These are phyloP conservation scores for Leccinum obscurum DNA, from an alignment of 768 basidiomycete species.

Conservation along the genomic window DNA sequence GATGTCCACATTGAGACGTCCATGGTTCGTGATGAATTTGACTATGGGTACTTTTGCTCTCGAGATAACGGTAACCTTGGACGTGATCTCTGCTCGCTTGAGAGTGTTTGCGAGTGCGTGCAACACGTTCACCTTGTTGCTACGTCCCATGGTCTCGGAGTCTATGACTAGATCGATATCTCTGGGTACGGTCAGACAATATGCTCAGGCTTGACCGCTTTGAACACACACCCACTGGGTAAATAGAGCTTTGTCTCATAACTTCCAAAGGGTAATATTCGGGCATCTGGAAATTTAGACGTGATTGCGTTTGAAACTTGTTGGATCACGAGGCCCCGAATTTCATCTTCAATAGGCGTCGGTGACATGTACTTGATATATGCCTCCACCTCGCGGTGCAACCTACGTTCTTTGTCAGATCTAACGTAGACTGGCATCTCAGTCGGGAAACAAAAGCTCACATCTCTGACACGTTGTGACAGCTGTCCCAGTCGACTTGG, in stretches of 20 bases:
- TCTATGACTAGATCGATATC: slow-evolving; percentile 95
- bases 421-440: slow-evolving; percentile 1
- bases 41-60: slow-evolving; percentile 96
- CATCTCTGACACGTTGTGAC: slow-evolving; percentile 83
- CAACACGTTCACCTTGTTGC: slow-evolving; percentile 67
- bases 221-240: slow-evolving; percentile 40
- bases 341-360: slow-evolving; percentile 79
- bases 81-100: slow-evolving; percentile 71
- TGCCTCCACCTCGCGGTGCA: slow-evolving; percentile 84
- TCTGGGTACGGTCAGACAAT: slow-evolving; percentile 41
- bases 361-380: slow-evolving; percentile 60
- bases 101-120: slow-evolving; percentile 77
- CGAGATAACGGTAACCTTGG: slow-evolving; percentile 82
- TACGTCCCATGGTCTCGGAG: slow-evolving; percentile 73
- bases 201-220: not conserved
- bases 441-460: slow-evolving; percentile 39
- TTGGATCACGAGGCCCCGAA: slow-evolving; percentile 71
- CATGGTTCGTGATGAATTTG: slow-evolving; percentile 85
- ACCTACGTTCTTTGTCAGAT: slow-evolving; percentile 44
- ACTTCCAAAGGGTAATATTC: slow-evolving; percentile 86
- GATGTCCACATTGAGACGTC: slow-evolving; percentile 87
- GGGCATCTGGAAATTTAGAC: slow-evolving; percentile 73
- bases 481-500: slow-evolving; percentile 68
- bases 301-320: slow-evolving; percentile 67
- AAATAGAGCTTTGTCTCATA: slow-evolving; percentile 93